phyloP scores from a whole-genome alignment of 768 basidiomycete species.

The Suillus fuscotomentosus region DNA sequence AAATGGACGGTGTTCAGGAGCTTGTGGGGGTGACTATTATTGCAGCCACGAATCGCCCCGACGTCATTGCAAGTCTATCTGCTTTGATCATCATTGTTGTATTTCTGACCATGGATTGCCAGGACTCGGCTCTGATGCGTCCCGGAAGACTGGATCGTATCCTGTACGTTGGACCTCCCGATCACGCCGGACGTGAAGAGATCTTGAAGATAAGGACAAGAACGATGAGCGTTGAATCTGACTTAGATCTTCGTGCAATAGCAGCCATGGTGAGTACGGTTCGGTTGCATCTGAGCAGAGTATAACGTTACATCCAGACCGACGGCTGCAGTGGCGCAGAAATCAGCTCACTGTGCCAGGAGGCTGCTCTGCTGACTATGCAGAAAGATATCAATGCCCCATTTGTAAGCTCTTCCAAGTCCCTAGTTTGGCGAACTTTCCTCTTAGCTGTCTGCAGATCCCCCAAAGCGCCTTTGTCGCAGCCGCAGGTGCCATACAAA shows the following conservation, averaged over 20 bases:
- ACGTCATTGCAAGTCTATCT: slow-evolving; percentile 69
- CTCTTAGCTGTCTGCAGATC: slow-evolving; percentile 49
- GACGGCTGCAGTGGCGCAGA: slow-evolving; percentile 97
- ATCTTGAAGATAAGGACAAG: slow-evolving; percentile 77
- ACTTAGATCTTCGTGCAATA: slow-evolving; percentile 63
- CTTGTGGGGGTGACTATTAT: slow-evolving; percentile 92
- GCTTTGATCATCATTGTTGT: neutral
- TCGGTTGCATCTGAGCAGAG: neutral
- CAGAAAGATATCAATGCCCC: slow-evolving; percentile 77
- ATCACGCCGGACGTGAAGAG: slow-evolving; percentile 73
- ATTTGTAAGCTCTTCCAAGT: slow-evolving; percentile 47
- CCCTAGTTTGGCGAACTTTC: neutral
- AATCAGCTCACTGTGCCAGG: slow-evolving; percentile 88
- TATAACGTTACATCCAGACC: slow-evolving; percentile 50
- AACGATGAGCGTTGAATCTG: slow-evolving; percentile 78
- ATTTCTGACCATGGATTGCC: slow-evolving; percentile 1
- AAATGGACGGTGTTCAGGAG: slow-evolving; percentile 99
- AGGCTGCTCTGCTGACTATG: slow-evolving; percentile 94
- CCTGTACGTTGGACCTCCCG: slow-evolving; percentile 91
- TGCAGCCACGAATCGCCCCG: slow-evolving; percentile 95
- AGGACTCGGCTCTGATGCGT: slow-evolving; percentile 95
- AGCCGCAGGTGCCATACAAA: slow-evolving; percentile 71
- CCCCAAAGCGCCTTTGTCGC: slow-evolving; percentile 66
- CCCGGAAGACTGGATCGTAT: slow-evolving; percentile 94
- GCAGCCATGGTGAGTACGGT: slow-evolving; percentile 61